phyloP scores from a whole-genome alignment of 768 basidiomycete species.

The Serendipita sp. region DNA sequence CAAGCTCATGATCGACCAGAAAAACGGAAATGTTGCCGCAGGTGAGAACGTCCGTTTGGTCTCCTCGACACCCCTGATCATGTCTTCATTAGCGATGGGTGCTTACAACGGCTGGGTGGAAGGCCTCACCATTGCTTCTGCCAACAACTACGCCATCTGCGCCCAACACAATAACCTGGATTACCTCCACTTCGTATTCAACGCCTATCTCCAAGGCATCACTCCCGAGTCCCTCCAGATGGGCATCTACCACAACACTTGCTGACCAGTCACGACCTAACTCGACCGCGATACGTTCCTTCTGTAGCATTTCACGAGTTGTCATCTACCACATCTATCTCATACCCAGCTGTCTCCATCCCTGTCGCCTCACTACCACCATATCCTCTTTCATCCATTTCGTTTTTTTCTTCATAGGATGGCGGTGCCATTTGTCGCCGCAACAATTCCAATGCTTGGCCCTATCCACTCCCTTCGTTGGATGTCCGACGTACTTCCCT shows the following conservation, averaged over 20 bases:
- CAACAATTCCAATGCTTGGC: too few relatives aligned
- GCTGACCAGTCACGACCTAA: not conserved
- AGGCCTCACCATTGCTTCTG: not conserved
- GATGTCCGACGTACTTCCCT: too few relatives aligned
- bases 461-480: too few relatives aligned
- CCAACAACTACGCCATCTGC: not conserved
- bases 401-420: too few relatives aligned
- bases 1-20: not conserved
- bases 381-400: too few relatives aligned
- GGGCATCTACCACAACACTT: conserved; percentile 2
- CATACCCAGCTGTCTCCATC: too few relatives aligned
- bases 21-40: conserved; percentile 2
- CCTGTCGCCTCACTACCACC: too few relatives aligned
- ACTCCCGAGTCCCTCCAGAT: not conserved
- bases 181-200: conserved; percentile 3
- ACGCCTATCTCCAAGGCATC: not conserved
- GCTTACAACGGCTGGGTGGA: not conserved
- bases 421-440: too few relatives aligned
- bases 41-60: not conserved
- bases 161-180: conserved; percentile 5
- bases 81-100: not conserved
- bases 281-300: too few relatives aligned
- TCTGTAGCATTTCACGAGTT: too few relatives aligned
- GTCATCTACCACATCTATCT: too few relatives aligned
- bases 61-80: not conserved